A percentile compares a stretch with the other conserved stretches of the same genome.
These are phyloP conservation scores for Microbotryum lychnidis-dioicae DNA, from an alignment of 1,284 basidiomycete species.

Conservation along the genomic window DNA sequence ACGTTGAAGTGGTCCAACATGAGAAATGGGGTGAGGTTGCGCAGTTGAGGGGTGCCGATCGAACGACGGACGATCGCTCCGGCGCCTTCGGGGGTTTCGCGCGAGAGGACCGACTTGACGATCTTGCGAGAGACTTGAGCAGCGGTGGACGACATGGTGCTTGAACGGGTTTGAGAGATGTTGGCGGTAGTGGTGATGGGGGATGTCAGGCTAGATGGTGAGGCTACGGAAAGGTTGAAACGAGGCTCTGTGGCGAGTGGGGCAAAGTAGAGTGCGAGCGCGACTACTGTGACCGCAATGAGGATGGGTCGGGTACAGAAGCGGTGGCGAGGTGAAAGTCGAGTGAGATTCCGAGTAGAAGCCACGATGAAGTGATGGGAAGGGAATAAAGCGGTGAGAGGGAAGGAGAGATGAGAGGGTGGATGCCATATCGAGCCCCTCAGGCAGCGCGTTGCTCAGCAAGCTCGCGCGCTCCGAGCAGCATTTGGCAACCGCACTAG, in stretches of 20 bases:
- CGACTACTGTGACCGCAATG: background rate
- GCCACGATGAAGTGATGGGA: conserved; percentile 1
- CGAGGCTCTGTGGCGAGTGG: background rate
- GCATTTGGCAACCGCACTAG: background rate
- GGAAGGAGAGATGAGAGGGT: background rate
- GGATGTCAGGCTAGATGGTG: too few relatives aligned
- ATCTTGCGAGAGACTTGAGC: conserved; percentile 55
- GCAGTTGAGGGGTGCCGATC: conserved; percentile 66
- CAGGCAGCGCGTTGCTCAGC: background rate
- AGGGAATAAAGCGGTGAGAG: background rate
- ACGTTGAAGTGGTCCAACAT: conserved; percentile 46
- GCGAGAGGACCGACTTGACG: conserved; percentile 62
- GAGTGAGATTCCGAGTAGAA: background rate
- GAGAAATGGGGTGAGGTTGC: conserved; percentile 82
- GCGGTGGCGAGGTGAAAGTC: background rate
- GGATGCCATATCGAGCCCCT: background rate
- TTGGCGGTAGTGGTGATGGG: background rate
- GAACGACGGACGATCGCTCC: conserved; percentile 81
- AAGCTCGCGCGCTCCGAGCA: background rate
- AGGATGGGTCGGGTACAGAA: background rate
- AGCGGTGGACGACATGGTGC: conserved; percentile 34
- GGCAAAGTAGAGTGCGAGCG: background rate
- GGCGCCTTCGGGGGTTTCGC: conserved; percentile 79
- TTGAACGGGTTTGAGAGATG: conserved; percentile 12
- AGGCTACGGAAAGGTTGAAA: background rate